Conservation (phyloP, 2,329 filamentous ascomycete species). For the Sporothrix pallida region DNA sequence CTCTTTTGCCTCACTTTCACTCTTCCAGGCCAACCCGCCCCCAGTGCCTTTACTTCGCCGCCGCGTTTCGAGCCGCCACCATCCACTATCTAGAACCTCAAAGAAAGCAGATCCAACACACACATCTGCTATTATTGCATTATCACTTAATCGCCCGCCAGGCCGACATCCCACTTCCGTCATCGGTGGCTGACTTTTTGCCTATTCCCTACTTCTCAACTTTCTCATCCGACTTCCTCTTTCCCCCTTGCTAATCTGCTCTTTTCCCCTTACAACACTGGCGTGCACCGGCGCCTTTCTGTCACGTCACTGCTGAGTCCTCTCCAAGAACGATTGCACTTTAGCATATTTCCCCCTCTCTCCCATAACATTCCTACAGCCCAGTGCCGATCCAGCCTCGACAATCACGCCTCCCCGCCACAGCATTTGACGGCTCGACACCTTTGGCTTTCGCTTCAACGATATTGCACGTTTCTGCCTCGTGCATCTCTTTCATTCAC, state of each 20-base stretch:
- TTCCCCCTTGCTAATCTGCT: background rate
- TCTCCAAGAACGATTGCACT: background rate
- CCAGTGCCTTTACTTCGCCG: background rate
- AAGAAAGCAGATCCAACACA: background rate
- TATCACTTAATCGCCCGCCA: background rate
- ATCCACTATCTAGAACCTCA: constrained; percentile 9
- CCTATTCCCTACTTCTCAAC: background rate
- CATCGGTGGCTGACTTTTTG: constrained; percentile 27
- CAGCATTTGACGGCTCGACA: background rate
- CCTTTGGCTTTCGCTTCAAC: no score
- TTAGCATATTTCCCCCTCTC: background rate
- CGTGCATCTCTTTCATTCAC: constrained; percentile 30
- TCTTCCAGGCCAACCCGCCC: background rate
- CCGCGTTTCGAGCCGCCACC: constrained; percentile 12
- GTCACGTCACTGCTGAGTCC: constrained; percentile 19
- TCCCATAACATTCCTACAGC: background rate
- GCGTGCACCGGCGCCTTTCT: background rate
- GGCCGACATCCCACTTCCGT: constrained; percentile 27
- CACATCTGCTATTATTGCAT: background rate
- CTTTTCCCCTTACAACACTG: background rate
- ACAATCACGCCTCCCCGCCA: constrained; percentile 19
- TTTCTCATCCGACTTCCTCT: background rate
- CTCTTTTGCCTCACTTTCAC: background rate
- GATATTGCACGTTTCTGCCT: constrained; percentile 26
- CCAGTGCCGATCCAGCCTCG: background rate